A percentile compares a stretch with the other conserved stretches of the same genome.
Conservation (phyloP, 495 filamentous ascomycete species). For the Penicillium crystallinum region DNA sequence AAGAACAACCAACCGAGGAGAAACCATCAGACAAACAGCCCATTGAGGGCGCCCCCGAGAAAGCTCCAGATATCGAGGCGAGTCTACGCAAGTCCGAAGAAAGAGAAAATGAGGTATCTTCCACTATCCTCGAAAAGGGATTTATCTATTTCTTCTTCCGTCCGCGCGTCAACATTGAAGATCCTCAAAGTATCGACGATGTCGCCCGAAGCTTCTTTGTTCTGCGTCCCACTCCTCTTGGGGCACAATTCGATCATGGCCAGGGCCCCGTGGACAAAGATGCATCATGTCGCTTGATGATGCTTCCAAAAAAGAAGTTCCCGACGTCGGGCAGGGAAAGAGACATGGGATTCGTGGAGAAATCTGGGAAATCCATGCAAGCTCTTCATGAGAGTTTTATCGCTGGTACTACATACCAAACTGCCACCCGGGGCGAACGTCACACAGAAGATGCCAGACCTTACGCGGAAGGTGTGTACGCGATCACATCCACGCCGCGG, state of each 20-base stretch:
- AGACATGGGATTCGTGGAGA: conserved; percentile 84
- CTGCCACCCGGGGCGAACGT: conserved; percentile 70
- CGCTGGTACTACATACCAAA: conserved; percentile 61
- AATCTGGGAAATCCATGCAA: conserved; percentile 58
- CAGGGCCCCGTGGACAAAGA: conserved; percentile 55
- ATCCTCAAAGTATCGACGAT: conserved; percentile 65
- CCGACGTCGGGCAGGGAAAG: conserved; percentile 65
- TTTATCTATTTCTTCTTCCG: conserved; percentile 94
- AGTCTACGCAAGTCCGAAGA: conserved; percentile 35
- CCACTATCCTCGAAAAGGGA: conserved; percentile 84
- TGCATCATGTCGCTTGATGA: conserved; percentile 64
- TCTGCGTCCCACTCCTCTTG: conserved; percentile 67
- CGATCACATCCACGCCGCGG: conserved; percentile 65
- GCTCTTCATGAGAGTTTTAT: conserved; percentile 72
- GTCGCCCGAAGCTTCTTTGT: conserved; percentile 79
- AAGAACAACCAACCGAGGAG: neutral
- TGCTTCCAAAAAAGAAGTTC: conserved; percentile 81
- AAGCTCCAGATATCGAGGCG: conserved; percentile 13
- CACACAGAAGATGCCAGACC: conserved; percentile 66
- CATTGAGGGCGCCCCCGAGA: neutral
- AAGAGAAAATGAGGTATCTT: conserved; percentile 54
- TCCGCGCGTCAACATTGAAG: conserved; percentile 65
- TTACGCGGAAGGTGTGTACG: conserved; percentile 83
- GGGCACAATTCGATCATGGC: conserved; percentile 55
- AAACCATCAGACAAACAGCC: neutral